A percentile compares a stretch with the other conserved stretches of the same genome.
Conservation (phyloP, 176 grass and related monocot genomes). For the Oryza nivara region DNA sequence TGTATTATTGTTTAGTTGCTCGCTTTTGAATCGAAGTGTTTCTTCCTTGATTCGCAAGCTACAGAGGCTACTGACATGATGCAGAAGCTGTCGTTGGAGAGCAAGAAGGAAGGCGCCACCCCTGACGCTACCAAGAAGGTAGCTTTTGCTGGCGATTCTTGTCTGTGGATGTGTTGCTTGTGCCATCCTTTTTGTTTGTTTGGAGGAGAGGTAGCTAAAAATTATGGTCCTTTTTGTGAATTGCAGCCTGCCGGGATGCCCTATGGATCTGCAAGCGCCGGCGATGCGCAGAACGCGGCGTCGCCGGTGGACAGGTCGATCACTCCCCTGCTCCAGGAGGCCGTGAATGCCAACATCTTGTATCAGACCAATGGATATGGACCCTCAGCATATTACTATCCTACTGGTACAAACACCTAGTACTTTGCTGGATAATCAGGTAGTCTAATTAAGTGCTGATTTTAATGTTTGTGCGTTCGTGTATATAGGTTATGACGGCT, state of each 20-base stretch:
- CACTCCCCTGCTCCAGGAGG: slow-evolving; percentile 78
- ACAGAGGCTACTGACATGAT: slow-evolving; percentile 66
- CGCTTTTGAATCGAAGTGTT: slow-evolving; percentile 15
- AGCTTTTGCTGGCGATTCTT: slow-evolving; percentile 9
- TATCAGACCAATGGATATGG: slow-evolving; percentile 67
- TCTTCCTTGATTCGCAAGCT: slow-evolving; percentile 49
- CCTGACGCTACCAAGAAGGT: slow-evolving; percentile 68
- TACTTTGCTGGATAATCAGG: slow-evolving; percentile 7
- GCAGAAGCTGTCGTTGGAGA: slow-evolving; percentile 75
- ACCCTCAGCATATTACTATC: slow-evolving; percentile 67
- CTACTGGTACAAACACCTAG: slow-evolving; percentile 42
- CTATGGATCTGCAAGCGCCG: slow-evolving; percentile 53
- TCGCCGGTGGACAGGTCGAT: slow-evolving; percentile 60
- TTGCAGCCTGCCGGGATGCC: slow-evolving; percentile 55
- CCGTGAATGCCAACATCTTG: slow-evolving; percentile 72
- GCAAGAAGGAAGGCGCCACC: slow-evolving; percentile 59
- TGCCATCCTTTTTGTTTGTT: background rate
- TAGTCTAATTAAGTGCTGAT: background rate
- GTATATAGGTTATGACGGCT: slow-evolving; percentile 81
- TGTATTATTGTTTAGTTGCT: background rate
- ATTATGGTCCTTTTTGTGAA: background rate
- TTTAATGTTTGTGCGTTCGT: slow-evolving; percentile 29
- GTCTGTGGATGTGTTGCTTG: background rate
- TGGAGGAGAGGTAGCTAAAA: slow-evolving; percentile 4
- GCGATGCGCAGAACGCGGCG: slow-evolving; percentile 44